Base-by-base conservation (phyloP, 345 rosid genomes). In the Bruguiera sexangula region DNA sequence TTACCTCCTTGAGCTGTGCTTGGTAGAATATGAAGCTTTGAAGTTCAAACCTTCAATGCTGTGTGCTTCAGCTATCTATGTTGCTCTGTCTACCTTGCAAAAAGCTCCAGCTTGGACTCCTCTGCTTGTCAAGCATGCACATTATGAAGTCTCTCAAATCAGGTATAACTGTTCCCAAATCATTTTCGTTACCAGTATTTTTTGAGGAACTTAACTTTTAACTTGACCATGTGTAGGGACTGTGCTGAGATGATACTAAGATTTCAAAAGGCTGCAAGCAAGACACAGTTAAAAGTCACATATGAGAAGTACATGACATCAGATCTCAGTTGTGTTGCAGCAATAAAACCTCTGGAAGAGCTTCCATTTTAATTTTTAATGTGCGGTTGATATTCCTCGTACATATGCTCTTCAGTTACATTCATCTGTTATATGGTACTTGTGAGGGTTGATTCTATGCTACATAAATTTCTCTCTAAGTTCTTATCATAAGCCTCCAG, bases 51-150 rank as follows among this genome's bases (percentile, higher is more conserved):
- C 96, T 0, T 92, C 98, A 0, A 34, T 95, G 83, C 81, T 95
- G 67, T 90, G 99, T 79, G 99, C 99, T 69, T 86, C 99, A 18
- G 96, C 96, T 37, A 76, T 95, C 65, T 92, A 84, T 60, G 82
- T 95, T 61, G 91, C 99, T 50, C 83, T 96, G 52, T 83, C 87
- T 80, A 88, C 91, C 48, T 77, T 92, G 74, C 85, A 81, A 70
- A 73, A 76, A 55, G 62, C 76, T 76, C 99, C 97, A 52, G 66
- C 78, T 64, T 92, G 99, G 99, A 92, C 93, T 31, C 79, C 86
- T 0, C 82, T 92, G 72, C 88, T 95, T 65, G 67, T 66, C 61
- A 82, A 70, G 63, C 96, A 92, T 69, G 73, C 96, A 56, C 86
- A 73, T 63, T 92, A 86, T 77, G 79, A 79, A 52, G 87, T 81